phyloP scores from a whole-genome alignment of 2,329 filamentous ascomycete genomes.

The Teratosphaeria epicoccoides region DNA sequence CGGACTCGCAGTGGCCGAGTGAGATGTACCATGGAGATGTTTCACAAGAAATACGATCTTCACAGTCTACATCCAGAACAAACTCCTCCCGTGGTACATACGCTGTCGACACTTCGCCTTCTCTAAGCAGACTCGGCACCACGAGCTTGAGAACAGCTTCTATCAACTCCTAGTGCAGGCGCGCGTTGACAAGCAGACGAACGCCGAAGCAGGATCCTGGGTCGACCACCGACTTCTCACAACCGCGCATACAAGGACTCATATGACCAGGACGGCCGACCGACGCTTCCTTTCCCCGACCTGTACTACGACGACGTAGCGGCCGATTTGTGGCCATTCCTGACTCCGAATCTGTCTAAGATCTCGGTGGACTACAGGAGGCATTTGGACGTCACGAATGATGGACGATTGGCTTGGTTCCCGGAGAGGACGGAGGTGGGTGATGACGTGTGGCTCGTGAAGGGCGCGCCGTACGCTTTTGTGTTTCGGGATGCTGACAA shows the following conservation, averaged over 20 bases:
- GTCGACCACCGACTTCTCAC: neutral
- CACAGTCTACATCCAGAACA: neutral
- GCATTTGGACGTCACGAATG: neutral
- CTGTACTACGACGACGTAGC: neutral
- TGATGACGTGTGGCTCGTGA: neutral
- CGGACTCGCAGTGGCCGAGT: neutral
- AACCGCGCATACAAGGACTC: neutral
- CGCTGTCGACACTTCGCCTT: neutral
- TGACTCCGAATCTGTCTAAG: neutral
- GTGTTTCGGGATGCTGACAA: neutral
- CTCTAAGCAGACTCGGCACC: neutral
- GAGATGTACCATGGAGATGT: neutral
- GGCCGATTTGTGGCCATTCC: neutral
- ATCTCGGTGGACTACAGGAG: neutral
- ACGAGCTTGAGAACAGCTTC: neutral
- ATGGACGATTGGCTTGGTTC: conserved; percentile 1
- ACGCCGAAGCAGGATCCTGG: neutral
- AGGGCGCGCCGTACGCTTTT: conserved; percentile 2
- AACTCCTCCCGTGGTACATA: neutral
- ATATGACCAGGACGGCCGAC: neutral
- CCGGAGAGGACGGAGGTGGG: neutral
- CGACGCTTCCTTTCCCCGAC: neutral
- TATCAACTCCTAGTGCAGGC: neutral
- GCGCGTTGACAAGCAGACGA: neutral
- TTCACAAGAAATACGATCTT: neutral